Percentiles rank a stretch among this genome's conserved stretches.
Conservation (phyloP, 257 asterid genomes). For the Rubia yunnanensis region DNA sequence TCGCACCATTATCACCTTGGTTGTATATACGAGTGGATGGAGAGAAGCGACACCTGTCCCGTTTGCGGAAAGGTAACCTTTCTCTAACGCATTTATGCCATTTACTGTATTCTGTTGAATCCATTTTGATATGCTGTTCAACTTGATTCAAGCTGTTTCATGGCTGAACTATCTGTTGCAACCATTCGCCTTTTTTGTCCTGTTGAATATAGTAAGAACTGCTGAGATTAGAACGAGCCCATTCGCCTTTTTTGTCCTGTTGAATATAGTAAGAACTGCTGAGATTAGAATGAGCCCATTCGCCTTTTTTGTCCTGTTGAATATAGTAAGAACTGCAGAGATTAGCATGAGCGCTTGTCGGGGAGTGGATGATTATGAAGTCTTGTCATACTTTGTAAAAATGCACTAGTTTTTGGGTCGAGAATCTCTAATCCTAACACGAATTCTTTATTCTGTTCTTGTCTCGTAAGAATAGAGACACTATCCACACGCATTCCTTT, state of each 20-base stretch:
- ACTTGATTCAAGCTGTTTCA: not conserved
- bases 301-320: not conserved
- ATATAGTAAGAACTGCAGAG: not conserved
- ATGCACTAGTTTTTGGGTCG: not conserved
- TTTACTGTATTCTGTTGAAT: not conserved
- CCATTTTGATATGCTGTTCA: not conserved
- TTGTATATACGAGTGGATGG: constrained; percentile 75
- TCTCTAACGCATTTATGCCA: not conserved
- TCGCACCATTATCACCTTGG: constrained; percentile 60
- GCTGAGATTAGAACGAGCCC: no score
- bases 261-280: not conserved
- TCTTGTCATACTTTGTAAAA: not conserved
- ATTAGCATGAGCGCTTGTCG: not conserved
- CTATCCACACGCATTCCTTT: not conserved
- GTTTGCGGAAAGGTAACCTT: constrained; percentile 43
- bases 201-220: not conserved
- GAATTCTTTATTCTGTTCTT: not conserved
- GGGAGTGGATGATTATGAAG: not conserved
- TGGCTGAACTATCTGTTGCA: not conserved
- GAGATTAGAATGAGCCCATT: no score
- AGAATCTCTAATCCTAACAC: no score
- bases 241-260: not conserved
- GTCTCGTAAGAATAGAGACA: not conserved
- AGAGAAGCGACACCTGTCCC: constrained; percentile 51
- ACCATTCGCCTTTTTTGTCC: no score